Percentiles rank a stretch among this genome's conserved stretches.
These are phyloP conservation scores for Oryza australiensis DNA, from an alignment of 176 grass and related monocot genomes.

Conservation along the genomic window DNA sequence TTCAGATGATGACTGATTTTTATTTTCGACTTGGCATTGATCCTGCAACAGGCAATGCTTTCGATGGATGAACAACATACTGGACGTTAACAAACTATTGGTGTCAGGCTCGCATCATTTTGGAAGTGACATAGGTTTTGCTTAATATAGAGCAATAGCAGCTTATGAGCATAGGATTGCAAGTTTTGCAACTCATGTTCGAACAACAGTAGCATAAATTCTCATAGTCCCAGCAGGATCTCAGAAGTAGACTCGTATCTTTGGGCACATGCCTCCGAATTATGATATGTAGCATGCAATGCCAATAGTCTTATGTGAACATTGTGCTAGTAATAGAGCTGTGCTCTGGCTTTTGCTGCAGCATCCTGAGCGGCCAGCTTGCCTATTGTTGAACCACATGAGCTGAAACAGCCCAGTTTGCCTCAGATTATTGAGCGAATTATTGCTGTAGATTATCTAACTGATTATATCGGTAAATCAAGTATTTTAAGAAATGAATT, in stretches of 20 bases:
- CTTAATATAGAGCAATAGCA: not conserved
- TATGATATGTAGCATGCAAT: not conserved
- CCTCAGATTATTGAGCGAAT: too few relatives aligned
- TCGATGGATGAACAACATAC: not conserved
- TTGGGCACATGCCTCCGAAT: not conserved
- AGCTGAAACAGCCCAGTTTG: not conserved
- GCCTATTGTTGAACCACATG: not conserved
- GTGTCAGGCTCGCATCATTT: not conserved
- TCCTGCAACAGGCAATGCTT: not conserved
- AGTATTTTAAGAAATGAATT: too few relatives aligned
- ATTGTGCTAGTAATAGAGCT: not conserved
- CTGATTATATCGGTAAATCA: too few relatives aligned
- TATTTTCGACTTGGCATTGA: not conserved
- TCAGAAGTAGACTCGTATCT: not conserved
- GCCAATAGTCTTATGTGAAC: not conserved
- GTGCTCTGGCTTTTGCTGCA: not conserved
- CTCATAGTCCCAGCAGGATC: not conserved
- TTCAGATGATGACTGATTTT: constrained; percentile 53
- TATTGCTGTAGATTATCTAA: too few relatives aligned
- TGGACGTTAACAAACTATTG: not conserved
- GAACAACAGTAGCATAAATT: not conserved
- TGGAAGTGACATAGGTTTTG: not conserved
- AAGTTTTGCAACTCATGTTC: not conserved
- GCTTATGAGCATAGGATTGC: not conserved
- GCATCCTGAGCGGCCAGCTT: not conserved